phyloP scores from a whole-genome alignment of 106 monocot species.

The Vanilla planifolia region DNA sequence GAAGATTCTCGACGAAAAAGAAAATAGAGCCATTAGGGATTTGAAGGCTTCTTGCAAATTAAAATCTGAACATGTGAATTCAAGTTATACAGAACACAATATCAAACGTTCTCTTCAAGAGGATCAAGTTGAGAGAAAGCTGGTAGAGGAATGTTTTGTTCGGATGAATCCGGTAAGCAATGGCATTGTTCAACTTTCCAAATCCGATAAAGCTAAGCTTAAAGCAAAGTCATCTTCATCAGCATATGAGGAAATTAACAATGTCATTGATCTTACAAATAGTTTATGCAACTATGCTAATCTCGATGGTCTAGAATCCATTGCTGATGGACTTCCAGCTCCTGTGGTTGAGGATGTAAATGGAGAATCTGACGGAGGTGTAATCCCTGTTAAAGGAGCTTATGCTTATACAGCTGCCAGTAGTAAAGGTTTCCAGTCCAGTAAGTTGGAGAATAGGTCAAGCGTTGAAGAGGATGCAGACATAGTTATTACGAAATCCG shows the following conservation, averaged over 20 bases:
- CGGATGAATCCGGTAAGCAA: constrained; percentile 1
- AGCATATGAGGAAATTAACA: constrained; percentile 9
- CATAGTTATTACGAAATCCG: not conserved
- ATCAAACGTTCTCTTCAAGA: not conserved
- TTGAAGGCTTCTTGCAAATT: constrained; percentile 38
- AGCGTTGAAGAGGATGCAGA: constrained; percentile 8
- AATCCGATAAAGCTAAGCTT: constrained; percentile 1
- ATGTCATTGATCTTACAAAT: constrained; percentile 24
- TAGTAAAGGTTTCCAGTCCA: not conserved
- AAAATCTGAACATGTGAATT: constrained; percentile 15
- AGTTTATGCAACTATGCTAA: constrained; percentile 18
- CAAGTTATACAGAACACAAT: not conserved
- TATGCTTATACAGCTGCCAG: not conserved
- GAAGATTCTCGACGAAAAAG: constrained; percentile 59
- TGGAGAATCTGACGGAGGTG: not conserved
- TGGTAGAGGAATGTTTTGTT: not conserved
- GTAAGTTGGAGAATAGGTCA: not conserved
- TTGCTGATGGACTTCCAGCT: constrained; percentile 8
- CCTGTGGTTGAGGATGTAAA: constrained; percentile 5
- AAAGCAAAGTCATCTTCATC: constrained; percentile 11
- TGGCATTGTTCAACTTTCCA: not conserved
- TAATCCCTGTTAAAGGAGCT: not conserved
- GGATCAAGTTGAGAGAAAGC: constrained; percentile 9
- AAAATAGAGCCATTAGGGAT: constrained; percentile 46
- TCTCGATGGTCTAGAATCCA: constrained; percentile 10